Evolutionary conservation across 2,329 filamentous ascomycete genomes (phyloP).

Genomic region (Botrytis paeoniae): DNA sequence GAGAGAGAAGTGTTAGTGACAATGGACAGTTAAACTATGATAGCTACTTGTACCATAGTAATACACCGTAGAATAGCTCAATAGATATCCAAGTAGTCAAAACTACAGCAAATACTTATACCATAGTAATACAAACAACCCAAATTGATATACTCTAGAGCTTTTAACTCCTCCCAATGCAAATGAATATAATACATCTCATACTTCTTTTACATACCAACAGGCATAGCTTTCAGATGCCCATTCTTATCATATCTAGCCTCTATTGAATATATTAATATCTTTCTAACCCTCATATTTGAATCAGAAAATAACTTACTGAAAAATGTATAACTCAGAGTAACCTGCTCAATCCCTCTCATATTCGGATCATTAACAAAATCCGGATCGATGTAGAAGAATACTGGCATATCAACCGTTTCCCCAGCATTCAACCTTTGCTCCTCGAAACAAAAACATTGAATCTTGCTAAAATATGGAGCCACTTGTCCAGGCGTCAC

Average conservation of each 20-base stretch:
- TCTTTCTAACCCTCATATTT: not conserved
- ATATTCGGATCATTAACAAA: slow-evolving; percentile 89
- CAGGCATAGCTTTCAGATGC: slow-evolving; percentile 47
- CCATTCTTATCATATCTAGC: slow-evolving; percentile 83
- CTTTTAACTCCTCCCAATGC: slow-evolving; percentile 25
- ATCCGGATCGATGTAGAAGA: slow-evolving; percentile 98
- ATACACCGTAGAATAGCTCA: not conserved
- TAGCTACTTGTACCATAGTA: not conserved
- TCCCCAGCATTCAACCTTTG: slow-evolving; percentile 92
- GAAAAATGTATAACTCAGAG: slow-evolving; percentile 96
- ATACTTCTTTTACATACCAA: slow-evolving; percentile 24
- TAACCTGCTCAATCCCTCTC: slow-evolving; percentile 92
- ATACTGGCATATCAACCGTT: slow-evolving; percentile 98
- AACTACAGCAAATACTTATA: not conserved
- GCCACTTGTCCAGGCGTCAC: slow-evolving; percentile 95
- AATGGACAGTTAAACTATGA: not conserved
- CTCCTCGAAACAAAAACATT: slow-evolving; percentile 98
- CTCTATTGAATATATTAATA: slow-evolving; percentile 49
- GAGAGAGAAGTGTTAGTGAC: not conserved
- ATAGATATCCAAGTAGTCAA: not conserved
- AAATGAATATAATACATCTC: slow-evolving; percentile 18
- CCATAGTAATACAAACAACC: not conserved
- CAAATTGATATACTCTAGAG: not conserved
- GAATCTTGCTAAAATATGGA: slow-evolving; percentile 98
- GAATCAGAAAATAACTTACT: slow-evolving; percentile 60